Percentiles rank a stretch among this genome's conserved stretches.
phyloP scores from a whole-genome alignment of 495 filamentous ascomycete species.

The Penicillium maclennaniae region DNA sequence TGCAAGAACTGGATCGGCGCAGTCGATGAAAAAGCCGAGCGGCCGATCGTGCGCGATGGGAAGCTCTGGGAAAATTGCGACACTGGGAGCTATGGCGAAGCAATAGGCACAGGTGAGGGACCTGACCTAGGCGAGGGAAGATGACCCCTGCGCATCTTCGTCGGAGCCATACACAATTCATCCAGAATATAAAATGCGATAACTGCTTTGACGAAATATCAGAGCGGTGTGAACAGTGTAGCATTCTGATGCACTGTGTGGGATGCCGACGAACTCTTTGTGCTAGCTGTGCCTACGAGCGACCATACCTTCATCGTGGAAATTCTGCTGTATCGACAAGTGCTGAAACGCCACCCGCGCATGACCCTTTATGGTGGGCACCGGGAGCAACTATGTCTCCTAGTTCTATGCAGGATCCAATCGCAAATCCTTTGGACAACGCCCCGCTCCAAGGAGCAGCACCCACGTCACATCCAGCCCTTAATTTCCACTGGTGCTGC shows the following conservation, averaged over 20 bases:
- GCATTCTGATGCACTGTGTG: slow-evolving; percentile 60
- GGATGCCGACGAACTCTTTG: slow-evolving; percentile 61
- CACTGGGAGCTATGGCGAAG: slow-evolving; percentile 52
- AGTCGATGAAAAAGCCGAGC: slow-evolving; percentile 16
- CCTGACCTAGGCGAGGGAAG: slow-evolving; percentile 51
- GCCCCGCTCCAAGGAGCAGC: slow-evolving; percentile 24
- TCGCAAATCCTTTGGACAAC: slow-evolving; percentile 25
- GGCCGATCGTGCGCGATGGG: slow-evolving; percentile 34
- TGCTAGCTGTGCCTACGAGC: slow-evolving; percentile 57
- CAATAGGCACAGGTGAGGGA: slow-evolving; percentile 46
- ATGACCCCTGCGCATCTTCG: slow-evolving; percentile 52
- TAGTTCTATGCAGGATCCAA: slow-evolving; percentile 54
- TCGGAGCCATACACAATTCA: slow-evolving; percentile 50
- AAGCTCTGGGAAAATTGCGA: slow-evolving; percentile 59
- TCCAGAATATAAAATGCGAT: slow-evolving; percentile 52
- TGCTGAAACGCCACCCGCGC: neutral
- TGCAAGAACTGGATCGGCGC: slow-evolving; percentile 57
- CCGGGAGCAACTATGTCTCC: slow-evolving; percentile 50
- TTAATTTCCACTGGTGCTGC: slow-evolving; percentile 60
- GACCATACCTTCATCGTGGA: slow-evolving; percentile 43
- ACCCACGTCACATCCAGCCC: slow-evolving; percentile 34
- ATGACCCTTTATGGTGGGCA: slow-evolving; percentile 54
- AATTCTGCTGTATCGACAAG: slow-evolving; percentile 11
- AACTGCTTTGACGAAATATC: slow-evolving; percentile 49
- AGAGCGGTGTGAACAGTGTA: slow-evolving; percentile 61